Percentiles rank a stretch among this genome's conserved stretches.
These are phyloP conservation scores for Pythium sp. DNA, from an alignment of 352 stramenopile genomes.

Conservation along the genomic window DNA sequence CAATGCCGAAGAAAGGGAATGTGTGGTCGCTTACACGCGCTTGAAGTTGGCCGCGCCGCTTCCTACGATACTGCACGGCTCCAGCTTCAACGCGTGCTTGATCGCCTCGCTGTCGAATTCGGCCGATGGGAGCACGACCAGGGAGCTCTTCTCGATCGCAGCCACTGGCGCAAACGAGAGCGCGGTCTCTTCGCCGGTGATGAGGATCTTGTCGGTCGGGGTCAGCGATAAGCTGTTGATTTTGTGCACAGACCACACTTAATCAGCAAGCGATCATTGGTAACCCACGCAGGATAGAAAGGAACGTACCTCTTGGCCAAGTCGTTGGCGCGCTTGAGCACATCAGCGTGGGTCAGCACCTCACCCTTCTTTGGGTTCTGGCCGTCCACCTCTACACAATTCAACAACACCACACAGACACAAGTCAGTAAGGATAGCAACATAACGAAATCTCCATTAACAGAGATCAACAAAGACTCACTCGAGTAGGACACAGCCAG, in stretches of 20 bases:
- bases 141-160: slow-evolving; percentile 65
- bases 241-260: neutral
- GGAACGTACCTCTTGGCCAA: slow-evolving; percentile 64
- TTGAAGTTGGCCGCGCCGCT: slow-evolving; percentile 77
- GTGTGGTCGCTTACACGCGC: slow-evolving; percentile 52
- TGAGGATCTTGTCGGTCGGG: slow-evolving; percentile 77
- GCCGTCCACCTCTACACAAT: slow-evolving; percentile 54
- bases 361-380: slow-evolving; percentile 81
- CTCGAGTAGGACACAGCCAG: slow-evolving; percentile 77
- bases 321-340: slow-evolving; percentile 69
- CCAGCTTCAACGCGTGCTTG: slow-evolving; percentile 71
- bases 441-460: neutral
- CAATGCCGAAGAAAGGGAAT: neutral
- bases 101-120: slow-evolving; percentile 69
- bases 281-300: neutral
- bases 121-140: slow-evolving; percentile 75
- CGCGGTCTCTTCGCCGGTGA: slow-evolving; percentile 63
- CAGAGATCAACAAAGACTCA: slow-evolving; percentile 28
- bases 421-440: slow-evolving; percentile 10
- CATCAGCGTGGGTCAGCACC: slow-evolving; percentile 74
- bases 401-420: slow-evolving; percentile 10
- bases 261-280: slow-evolving; percentile 1
- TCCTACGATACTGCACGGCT: slow-evolving; percentile 77
- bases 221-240: slow-evolving; percentile 62
- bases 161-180: slow-evolving; percentile 74